A percentile compares a stretch with the other conserved stretches of the same genome.
These are phyloP conservation scores for Quillaja saponaria DNA, from an alignment of 306 rosid genomes.

Conservation along the genomic window DNA sequence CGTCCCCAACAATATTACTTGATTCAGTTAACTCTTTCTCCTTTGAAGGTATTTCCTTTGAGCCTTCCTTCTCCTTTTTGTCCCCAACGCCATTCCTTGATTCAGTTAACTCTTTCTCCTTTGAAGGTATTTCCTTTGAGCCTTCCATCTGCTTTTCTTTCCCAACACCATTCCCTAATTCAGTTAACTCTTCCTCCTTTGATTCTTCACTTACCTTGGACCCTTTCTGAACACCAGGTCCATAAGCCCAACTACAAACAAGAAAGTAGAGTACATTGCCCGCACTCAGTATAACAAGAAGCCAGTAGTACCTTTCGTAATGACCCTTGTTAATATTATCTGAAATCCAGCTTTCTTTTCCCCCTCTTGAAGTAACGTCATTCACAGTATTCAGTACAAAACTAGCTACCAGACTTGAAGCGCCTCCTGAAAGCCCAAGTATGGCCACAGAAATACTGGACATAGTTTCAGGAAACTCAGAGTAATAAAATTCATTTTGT, in stretches of 20 bases:
- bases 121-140: constrained; percentile 10
- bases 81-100: neutral
- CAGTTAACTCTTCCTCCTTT: constrained; percentile 23
- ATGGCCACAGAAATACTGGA: constrained; percentile 61
- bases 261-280: constrained; percentile 44
- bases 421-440: constrained; percentile 48
- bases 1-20: neutral
- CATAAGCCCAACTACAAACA: constrained; percentile 67
- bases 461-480: constrained; percentile 71
- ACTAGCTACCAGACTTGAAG: constrained; percentile 53
- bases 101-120: neutral
- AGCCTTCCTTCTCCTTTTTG: neutral
- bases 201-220: neutral
- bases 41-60: neutral
- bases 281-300: constrained; percentile 44
- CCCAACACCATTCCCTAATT: constrained; percentile 15
- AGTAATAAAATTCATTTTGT: constrained; percentile 66
- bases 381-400: constrained; percentile 46
- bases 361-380: constrained; percentile 48
- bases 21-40: too few relatives aligned
- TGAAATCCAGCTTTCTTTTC: constrained; percentile 61
- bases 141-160: constrained; percentile 27
- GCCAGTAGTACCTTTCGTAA: constrained; percentile 59
- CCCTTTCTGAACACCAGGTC: constrained; percentile 39
- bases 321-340: constrained; percentile 50